Percentiles rank a stretch among this genome's conserved stretches.
phyloP scores from a whole-genome alignment of 2,329 filamentous ascomycete species.

The Scytalidium lignicola region DNA sequence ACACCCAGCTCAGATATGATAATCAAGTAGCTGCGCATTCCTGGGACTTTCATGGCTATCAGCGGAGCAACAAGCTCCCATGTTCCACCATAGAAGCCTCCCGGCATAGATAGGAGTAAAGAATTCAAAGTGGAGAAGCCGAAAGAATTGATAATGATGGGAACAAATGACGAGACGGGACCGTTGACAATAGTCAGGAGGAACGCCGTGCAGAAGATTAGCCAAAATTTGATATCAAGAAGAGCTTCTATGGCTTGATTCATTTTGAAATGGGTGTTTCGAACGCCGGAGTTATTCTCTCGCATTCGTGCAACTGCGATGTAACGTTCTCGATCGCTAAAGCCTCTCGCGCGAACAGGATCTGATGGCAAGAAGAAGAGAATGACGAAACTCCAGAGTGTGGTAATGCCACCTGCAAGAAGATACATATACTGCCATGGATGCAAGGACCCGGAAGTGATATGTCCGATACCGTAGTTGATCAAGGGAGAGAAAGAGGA shows the following conservation, averaged over 20 bases:
- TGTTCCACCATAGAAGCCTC: slow-evolving; percentile 1
- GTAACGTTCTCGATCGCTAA: slow-evolving; percentile 8
- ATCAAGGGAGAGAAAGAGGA: slow-evolving; percentile 40
- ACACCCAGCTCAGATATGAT: neutral
- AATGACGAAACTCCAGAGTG: slow-evolving; percentile 41
- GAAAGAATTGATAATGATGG: slow-evolving; percentile 18
- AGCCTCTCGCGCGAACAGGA: slow-evolving; percentile 5
- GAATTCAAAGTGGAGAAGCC: slow-evolving; percentile 27
- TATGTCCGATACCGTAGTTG: slow-evolving; percentile 42
- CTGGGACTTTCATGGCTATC: slow-evolving; percentile 1
- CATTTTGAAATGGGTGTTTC: slow-evolving; percentile 12
- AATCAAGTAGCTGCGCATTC: slow-evolving; percentile 3
- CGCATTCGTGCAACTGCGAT: slow-evolving; percentile 15
- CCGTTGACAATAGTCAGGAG: slow-evolving; percentile 26
- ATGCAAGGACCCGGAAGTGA: slow-evolving; percentile 30
- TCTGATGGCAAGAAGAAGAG: slow-evolving; percentile 16
- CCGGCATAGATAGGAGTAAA: slow-evolving; percentile 15
- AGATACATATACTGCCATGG: slow-evolving; percentile 39
- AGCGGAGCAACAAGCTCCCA: slow-evolving; percentile 1
- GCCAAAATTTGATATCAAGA: slow-evolving; percentile 11
- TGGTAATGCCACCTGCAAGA: slow-evolving; percentile 49
- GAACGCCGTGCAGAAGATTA: slow-evolving; percentile 11
- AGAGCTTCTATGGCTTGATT: slow-evolving; percentile 13
- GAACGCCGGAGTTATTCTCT: slow-evolving; percentile 14
- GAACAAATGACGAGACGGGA: slow-evolving; percentile 14